A percentile compares a stretch with the other conserved stretches of the same genome.
Evolutionary conservation across 345 rosid genomes (phyloP).

Genomic region (Corymbia maculata): DNA sequence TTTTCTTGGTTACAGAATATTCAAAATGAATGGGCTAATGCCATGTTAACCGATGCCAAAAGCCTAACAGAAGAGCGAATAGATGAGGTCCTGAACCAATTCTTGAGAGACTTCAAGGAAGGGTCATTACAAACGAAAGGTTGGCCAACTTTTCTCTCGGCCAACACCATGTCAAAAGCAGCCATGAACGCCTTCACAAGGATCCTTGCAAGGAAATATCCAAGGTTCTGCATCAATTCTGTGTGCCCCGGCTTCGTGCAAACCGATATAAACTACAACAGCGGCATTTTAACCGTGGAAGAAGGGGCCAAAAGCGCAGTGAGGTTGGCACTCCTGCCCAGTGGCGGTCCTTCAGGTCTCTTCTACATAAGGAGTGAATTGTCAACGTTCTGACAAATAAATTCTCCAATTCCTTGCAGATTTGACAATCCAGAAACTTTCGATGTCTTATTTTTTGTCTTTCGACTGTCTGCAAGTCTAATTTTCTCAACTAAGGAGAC

Average conservation of each 20-base stretch:
- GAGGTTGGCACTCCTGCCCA: constrained; percentile 18
- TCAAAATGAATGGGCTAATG: constrained; percentile 10
- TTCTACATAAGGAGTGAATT: constrained; percentile 7
- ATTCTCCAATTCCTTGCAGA: background rate
- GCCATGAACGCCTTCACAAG: constrained; percentile 24
- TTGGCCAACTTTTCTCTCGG: constrained; percentile 17
- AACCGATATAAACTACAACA: constrained; percentile 17
- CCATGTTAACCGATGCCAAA: constrained; percentile 3
- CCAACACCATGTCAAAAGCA: constrained; percentile 15
- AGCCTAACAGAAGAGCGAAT: constrained; percentile 19
- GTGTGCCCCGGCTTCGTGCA: constrained; percentile 25
- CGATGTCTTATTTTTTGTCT: background rate
- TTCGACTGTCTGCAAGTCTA: background rate
- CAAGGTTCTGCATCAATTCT: constrained; percentile 9
- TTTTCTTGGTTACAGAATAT: constrained; percentile 2
- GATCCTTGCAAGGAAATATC: constrained; percentile 22
- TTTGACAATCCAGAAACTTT: background rate
- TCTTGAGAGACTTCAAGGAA: constrained; percentile 14
- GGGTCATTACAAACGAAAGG: constrained; percentile 8
- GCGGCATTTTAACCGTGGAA: constrained; percentile 5
- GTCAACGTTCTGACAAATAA: background rate
- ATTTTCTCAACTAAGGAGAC: background rate
- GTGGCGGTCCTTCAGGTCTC: constrained; percentile 18
- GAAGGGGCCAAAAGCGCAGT: constrained; percentile 24
- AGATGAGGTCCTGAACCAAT: constrained; percentile 11